Conservation (phyloP, 2,329 filamentous ascomycete genomes). For the Chrysosporium queenslandicum region DNA sequence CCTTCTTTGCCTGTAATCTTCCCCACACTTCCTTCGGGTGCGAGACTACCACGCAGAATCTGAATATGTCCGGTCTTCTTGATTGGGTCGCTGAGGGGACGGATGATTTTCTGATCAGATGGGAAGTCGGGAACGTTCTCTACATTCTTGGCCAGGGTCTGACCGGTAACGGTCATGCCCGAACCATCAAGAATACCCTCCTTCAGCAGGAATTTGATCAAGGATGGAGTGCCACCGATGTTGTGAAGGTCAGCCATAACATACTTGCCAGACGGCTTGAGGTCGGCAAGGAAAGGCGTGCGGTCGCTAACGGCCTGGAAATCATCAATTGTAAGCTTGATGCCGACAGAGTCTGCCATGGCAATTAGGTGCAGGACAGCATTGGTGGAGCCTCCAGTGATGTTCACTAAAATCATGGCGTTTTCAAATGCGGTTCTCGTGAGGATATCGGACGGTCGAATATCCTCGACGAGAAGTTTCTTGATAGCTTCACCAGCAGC, state of each 20-base stretch:
- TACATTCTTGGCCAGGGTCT: slow-evolving; percentile 50
- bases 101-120: slow-evolving; percentile 58
- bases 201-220: slow-evolving; percentile 49
- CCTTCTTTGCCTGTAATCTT: slow-evolving; percentile 73
- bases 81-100: slow-evolving; percentile 57
- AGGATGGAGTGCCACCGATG: slow-evolving; percentile 49
- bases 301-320: slow-evolving; percentile 74
- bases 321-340: slow-evolving; percentile 75
- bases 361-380: slow-evolving; percentile 77
- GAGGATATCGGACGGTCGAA: slow-evolving; percentile 66
- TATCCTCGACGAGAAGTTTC: slow-evolving; percentile 64
- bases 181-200: slow-evolving; percentile 50
- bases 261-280: slow-evolving; percentile 65
- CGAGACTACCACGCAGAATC: slow-evolving; percentile 59
- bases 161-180: slow-evolving; percentile 52
- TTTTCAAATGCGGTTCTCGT: slow-evolving; percentile 74
- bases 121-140: slow-evolving; percentile 55
- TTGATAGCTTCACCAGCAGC: slow-evolving; percentile 63
- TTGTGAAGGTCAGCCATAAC: slow-evolving; percentile 50
- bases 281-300: slow-evolving; percentile 67
- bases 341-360: slow-evolving; percentile 69
- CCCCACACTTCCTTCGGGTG: slow-evolving; percentile 59
- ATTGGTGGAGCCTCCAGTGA: slow-evolving; percentile 76
- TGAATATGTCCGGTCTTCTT: slow-evolving; percentile 63
- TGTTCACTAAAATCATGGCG: slow-evolving; percentile 72